phyloP scores from a whole-genome alignment of 2,329 filamentous ascomycete genomes.

The Apiospora saccharicola region DNA sequence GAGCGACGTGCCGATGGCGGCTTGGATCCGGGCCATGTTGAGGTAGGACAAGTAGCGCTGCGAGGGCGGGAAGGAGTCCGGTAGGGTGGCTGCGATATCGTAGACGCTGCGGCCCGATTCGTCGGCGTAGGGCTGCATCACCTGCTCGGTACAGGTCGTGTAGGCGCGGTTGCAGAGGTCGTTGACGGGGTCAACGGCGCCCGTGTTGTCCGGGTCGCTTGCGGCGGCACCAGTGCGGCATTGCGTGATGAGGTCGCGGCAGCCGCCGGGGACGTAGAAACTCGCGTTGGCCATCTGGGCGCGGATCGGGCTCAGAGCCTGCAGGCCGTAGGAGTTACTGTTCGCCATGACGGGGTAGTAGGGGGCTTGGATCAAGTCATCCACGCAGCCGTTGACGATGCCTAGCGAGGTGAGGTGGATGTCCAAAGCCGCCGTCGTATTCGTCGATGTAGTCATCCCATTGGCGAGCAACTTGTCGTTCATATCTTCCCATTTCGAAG shows the following conservation, averaged over 20 bases:
- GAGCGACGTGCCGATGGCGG: slow-evolving; percentile 63
- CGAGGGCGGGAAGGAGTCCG: slow-evolving; percentile 55
- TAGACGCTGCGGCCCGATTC: slow-evolving; percentile 57
- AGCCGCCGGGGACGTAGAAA: slow-evolving; percentile 49
- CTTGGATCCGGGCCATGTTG: slow-evolving; percentile 61
- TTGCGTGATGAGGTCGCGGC: slow-evolving; percentile 42
- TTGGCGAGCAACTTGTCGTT: slow-evolving; percentile 60
- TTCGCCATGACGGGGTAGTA: slow-evolving; percentile 64
- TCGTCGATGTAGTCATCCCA: slow-evolving; percentile 54
- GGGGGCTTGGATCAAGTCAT: slow-evolving; percentile 67
- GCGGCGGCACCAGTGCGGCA: slow-evolving; percentile 50
- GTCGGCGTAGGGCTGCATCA: slow-evolving; percentile 59
- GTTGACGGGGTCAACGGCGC: slow-evolving; percentile 63
- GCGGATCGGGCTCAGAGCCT: slow-evolving; percentile 61
- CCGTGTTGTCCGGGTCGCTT: slow-evolving; percentile 60
- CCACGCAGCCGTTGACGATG: slow-evolving; percentile 76
- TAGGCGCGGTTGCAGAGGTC: slow-evolving; percentile 64
- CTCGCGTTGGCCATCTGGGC: slow-evolving; percentile 54
- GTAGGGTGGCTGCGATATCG: slow-evolving; percentile 34
- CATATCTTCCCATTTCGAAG: slow-evolving; percentile 65
- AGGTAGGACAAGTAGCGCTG: slow-evolving; percentile 59
- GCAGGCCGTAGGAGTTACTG: slow-evolving; percentile 71
- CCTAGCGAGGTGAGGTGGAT: slow-evolving; percentile 70
- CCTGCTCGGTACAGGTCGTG: slow-evolving; percentile 59
- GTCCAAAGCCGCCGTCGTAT: slow-evolving; percentile 47